A percentile compares a stretch with the other conserved stretches of the same genome.
Evolutionary conservation across 2,329 filamentous ascomycete genomes (phyloP).

Genomic region (Paracoccidioides brasiliensis): DNA sequence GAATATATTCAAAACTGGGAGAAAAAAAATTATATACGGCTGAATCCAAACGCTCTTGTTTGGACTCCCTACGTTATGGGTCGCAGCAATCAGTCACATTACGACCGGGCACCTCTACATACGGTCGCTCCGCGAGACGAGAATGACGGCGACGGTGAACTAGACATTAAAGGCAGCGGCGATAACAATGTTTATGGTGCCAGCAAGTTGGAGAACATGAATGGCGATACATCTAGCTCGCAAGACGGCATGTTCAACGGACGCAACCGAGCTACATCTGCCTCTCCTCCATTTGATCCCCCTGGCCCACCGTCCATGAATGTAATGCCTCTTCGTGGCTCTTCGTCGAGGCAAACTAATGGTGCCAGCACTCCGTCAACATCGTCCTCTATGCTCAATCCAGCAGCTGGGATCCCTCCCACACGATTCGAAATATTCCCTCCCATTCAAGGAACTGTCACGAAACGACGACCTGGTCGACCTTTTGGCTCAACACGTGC

Average conservation of each 20-base stretch:
- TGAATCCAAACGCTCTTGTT: constrained; percentile 66
- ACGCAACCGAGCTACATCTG: background rate
- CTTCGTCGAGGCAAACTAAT: constrained; percentile 14
- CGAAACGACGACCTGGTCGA: constrained; percentile 27
- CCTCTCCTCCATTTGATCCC: constrained; percentile 6
- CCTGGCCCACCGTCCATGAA: constrained; percentile 20
- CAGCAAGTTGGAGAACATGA: constrained; percentile 3
- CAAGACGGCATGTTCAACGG: constrained; percentile 4
- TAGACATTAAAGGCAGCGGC: constrained; percentile 8
- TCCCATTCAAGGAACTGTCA: constrained; percentile 25
- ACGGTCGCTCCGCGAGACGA: constrained; percentile 81
- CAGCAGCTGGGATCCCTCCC: constrained; percentile 27
- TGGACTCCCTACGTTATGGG: constrained; percentile 99
- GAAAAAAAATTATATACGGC: constrained; percentile 70
- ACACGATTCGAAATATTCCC: constrained; percentile 33
- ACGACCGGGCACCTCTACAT: constrained; percentile 71
- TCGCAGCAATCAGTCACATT: constrained; percentile 64
- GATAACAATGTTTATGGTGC: constrained; percentile 4
- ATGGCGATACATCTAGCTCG: background rate
- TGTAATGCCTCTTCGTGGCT: constrained; percentile 13
- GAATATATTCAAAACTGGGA: constrained; percentile 86
- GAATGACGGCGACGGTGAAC: constrained; percentile 33
- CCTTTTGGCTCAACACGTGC: constrained; percentile 21
- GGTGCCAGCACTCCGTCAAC: constrained; percentile 15
- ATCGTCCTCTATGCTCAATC: constrained; percentile 13